Evolutionary conservation across 345 rosid genomes (phyloP), one percentile per base, ranked within the genome.

Genomic region (Cardamine chenopodiifolia): DNA sequence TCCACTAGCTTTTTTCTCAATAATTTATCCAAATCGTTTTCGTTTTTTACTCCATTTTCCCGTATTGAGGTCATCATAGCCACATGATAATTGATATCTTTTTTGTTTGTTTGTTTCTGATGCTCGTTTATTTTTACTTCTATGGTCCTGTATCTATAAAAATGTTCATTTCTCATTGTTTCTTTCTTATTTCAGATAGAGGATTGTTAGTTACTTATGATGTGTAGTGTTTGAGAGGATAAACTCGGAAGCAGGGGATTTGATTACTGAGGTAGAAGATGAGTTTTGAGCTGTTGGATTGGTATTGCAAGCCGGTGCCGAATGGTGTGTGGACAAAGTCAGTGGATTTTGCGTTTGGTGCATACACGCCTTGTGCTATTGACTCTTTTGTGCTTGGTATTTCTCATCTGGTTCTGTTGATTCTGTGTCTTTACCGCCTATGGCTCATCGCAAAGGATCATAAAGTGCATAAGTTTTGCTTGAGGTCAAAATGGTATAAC

Each of bases 291-390:
- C 89, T 86, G n/a, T 79, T 92, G 81, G 85, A 64, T 44, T 92
- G 98, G 99, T 95, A 85, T 66, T 95, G 99, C 58, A 83, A 71
- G 73, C 99, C 99, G 3, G 89, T 81, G 78, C 59, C 80, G 10
- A 71, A 85, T 81, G 98, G 98, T 69, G 68, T 82, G 63, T 95
- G 99, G 99, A 66, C 92, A 9, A 87, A 77, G 74, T 81, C 75
- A 23, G 97, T 90, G 75, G 86, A 85, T 70, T 92, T 89, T 87
- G 99, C 97, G 15, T 88, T 95, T 81, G 99, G 99, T 49, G 89
- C 87, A 48, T 95, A 92, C 81, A 92, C 99, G 56, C 99, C 99
- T 23, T 92, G 99, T 83, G 96, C 91, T 42, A 82, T 92, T 19
- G 88, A 92, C 77, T 85, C 94, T 53, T 73, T 92, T 78, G 99